Evolutionary conservation across 352 stramenopile genomes (phyloP).

Genomic region (Globisporangium okanoganense): DNA sequence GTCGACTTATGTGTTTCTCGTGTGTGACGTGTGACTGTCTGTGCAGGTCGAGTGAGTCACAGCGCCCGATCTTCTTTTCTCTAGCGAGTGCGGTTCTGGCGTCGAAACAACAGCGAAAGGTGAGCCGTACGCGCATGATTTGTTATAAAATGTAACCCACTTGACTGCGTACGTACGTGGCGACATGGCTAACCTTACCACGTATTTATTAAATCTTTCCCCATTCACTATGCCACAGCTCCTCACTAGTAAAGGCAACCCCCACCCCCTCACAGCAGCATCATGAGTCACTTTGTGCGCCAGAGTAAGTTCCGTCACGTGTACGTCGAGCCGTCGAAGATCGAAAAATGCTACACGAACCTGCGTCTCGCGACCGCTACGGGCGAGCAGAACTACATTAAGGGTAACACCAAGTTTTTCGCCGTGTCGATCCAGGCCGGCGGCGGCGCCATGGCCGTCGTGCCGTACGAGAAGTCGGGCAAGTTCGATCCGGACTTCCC

Average conservation of each 20-base stretch:
- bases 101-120: constrained; percentile 5
- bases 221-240: too few species aligned
- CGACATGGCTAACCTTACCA: neutral
- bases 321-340: constrained; percentile 95
- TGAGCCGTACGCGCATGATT: neutral
- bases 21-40: neutral
- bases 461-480: constrained; percentile 93
- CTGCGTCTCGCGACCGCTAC: constrained; percentile 95
- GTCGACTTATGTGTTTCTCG: neutral
- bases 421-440: constrained; percentile 91
- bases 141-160: neutral
- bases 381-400: constrained; percentile 99
- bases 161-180: neutral
- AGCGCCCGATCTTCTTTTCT: constrained; percentile 10
- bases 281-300: constrained; percentile 94
- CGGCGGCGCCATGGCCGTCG: constrained; percentile 90
- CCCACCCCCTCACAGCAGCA: constrained; percentile 15
- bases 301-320: constrained; percentile 98
- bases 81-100: constrained; percentile 8
- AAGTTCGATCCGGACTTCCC: constrained; percentile 94
- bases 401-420: constrained; percentile 99
- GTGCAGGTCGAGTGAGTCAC: neutral
- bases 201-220: too few species aligned
- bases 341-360: constrained; percentile 90
- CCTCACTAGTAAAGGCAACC: constrained; percentile 1